Evolutionary conservation across 345 rosid species (phyloP), one percentile per base, ranked within the genome.

Genomic region (Cardamine chenopodiifolia): DNA sequence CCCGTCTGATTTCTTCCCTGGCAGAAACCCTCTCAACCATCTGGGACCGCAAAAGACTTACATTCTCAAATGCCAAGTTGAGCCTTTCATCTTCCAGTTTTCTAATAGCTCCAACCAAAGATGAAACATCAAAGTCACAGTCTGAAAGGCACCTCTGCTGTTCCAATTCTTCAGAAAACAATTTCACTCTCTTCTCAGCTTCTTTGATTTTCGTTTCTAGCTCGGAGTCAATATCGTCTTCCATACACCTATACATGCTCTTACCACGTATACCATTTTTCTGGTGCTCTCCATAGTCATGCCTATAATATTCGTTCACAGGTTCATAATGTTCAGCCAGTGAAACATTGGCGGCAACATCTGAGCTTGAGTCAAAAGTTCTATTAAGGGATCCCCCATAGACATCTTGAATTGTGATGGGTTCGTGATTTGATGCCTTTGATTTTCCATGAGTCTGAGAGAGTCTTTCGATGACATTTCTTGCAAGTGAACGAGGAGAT

Each of bases 401-500:
- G 68, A 92, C 75, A 78, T 89, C 97, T 81, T 90, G 93, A 62
- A 87, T 68, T 26, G 98, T 92, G 75, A 90, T 89, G 6, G 99
- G 99, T 70, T 77, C 52, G 48, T 84, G 85, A 69, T 68, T 73
- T 50, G 82, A 80, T 15, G 80, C 79, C 82, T 81, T 84, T 64
- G 88, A 74, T 72, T 79, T 88, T 60, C 76, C 82, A 73, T 77
- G 81, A 49, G 83, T 78, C 79, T 86, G 88, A 34, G 95, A 84
- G 75, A 92, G 94, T 76, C 91, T 89, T 82, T 89, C 95, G 50
- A 96, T 79, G 70, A 92, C 99, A 80, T 79, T 87, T 80, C 84
- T 92, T 65, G 99, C 99, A 75, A 89, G 85, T 44, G 82, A 88
- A 66, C 88, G 75, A 15, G 99, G 96, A 28, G 97, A 92, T 77